These are phyloP conservation scores for Ciborinia camelliae DNA, from an alignment of 2,329 filamentous ascomycete genomes.

Conservation along the genomic window DNA sequence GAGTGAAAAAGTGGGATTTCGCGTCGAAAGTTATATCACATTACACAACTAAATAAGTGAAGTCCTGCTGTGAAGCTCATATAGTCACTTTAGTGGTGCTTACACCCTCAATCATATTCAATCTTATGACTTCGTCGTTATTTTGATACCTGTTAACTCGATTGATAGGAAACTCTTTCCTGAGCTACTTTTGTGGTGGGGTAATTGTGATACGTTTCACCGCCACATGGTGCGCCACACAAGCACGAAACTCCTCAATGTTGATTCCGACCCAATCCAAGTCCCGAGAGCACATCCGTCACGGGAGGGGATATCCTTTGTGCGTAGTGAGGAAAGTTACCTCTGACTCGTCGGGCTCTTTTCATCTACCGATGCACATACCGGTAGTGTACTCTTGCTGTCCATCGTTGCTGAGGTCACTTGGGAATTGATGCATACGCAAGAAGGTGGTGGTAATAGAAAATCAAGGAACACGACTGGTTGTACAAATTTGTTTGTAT, in stretches of 20 bases:
- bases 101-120: neutral
- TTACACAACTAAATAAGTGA: neutral
- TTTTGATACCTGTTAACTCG: neutral
- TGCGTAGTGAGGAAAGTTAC: neutral
- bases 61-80: neutral
- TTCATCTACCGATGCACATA: slow-evolving; percentile 5
- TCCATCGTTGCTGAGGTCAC: neutral
- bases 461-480: slow-evolving; percentile 15
- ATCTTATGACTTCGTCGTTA: neutral
- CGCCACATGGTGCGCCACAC: neutral
- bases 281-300: neutral
- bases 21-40: neutral
- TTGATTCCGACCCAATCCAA: neutral
- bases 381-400: neutral
- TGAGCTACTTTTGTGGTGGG: no score
- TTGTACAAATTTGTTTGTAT: slow-evolving; percentile 3
- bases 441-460: no score
- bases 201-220: no score
- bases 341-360: neutral
- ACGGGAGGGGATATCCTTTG: neutral
- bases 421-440: neutral
- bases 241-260: neutral
- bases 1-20: neutral
- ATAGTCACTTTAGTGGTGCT: neutral
- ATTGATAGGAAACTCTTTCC: slow-evolving; percentile 12